These are phyloP conservation scores for Pleoardoris graminearum DNA, from an alignment of 2,329 filamentous ascomycete genomes.

Conservation along the genomic window DNA sequence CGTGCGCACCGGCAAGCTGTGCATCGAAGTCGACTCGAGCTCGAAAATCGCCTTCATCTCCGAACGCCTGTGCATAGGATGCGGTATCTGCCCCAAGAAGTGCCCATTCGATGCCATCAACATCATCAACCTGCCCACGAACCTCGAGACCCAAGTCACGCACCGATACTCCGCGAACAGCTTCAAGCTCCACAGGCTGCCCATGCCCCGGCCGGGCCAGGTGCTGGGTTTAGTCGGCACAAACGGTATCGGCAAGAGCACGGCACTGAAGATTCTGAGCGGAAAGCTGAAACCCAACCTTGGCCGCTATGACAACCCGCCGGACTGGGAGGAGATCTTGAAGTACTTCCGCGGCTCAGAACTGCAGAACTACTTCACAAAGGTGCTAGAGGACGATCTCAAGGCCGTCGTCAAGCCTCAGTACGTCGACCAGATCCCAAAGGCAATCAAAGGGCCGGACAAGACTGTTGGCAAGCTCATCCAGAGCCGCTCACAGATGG, in stretches of 20 bases:
- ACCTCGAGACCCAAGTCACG: constrained; percentile 96
- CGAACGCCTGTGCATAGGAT: constrained; percentile 93
- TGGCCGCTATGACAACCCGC: constrained; percentile 91
- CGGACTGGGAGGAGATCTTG: constrained; percentile 98
- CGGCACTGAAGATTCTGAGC: constrained; percentile 97
- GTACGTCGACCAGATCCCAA: constrained; percentile 97
- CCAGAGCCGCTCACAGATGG: constrained; percentile 73
- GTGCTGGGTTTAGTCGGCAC: constrained; percentile 96
- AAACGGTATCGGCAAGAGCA: constrained; percentile 99
- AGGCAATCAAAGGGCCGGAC: constrained; percentile 79
- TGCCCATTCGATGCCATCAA: constrained; percentile 98
- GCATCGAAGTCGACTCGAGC: constrained; percentile 86
- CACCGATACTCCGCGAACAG: constrained; percentile 99
- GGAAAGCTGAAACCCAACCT: constrained; percentile 98
- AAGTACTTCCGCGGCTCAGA: constrained; percentile 98
- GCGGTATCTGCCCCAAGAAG: constrained; percentile 99
- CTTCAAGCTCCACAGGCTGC: constrained; percentile 97
- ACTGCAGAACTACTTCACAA: constrained; percentile 99
- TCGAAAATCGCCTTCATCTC: constrained; percentile 98
- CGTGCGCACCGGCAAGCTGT: constrained; percentile 94
- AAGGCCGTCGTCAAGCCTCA: constrained; percentile 99
- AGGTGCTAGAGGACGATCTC: constrained; percentile 92
- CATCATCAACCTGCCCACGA: constrained; percentile 99
- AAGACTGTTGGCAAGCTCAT: constrained; percentile 81
- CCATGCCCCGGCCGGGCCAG: constrained; percentile 92